phyloP scores from a whole-genome alignment of 2,329 filamentous ascomycete species.

The Blumeria graminis region DNA sequence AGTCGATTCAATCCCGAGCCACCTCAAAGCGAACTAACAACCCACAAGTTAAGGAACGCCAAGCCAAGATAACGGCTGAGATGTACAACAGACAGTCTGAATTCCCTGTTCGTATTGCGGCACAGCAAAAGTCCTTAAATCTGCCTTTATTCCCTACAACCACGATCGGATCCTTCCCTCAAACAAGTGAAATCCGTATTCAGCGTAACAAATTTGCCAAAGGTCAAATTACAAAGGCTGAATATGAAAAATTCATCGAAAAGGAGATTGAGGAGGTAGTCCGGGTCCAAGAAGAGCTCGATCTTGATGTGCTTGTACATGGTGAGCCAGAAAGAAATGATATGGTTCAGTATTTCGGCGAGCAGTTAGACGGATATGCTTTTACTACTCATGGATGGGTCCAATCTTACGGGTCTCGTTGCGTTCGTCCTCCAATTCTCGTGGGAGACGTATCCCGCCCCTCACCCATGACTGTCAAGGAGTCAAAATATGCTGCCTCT shows the following conservation, averaged over 20 bases:
- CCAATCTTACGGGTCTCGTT: constrained; percentile 93
- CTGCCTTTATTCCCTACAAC: constrained; percentile 96
- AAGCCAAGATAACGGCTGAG: constrained; percentile 59
- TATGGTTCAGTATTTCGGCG: constrained; percentile 99
- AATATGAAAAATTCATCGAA: constrained; percentile 99
- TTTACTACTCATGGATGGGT: constrained; percentile 99
- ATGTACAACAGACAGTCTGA: constrained; percentile 84
- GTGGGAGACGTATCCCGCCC: constrained; percentile 97
- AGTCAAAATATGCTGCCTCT: constrained; percentile 94
- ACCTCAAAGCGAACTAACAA: constrained; percentile 91
- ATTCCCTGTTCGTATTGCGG: constrained; percentile 63
- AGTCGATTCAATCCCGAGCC: constrained; percentile 74
- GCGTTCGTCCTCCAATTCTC: constrained; percentile 92
- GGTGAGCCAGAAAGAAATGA: constrained; percentile 99
- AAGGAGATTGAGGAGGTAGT: constrained; percentile 91
- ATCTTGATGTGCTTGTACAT: constrained; percentile 90
- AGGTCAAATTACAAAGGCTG: constrained; percentile 70
- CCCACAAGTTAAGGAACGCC: constrained; percentile 88
- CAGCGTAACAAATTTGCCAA: constrained; percentile 98
- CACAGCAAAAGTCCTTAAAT: constrained; percentile 80
- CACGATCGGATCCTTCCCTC: constrained; percentile 97
- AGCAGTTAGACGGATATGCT: constrained; percentile 86
- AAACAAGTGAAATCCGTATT: constrained; percentile 95
- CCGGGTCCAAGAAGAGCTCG: constrained; percentile 95
- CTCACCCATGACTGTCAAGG: constrained; percentile 97